Conservation (phyloP, 2,329 filamentous ascomycete genomes). For the Colletotrichum plurivorum region DNA sequence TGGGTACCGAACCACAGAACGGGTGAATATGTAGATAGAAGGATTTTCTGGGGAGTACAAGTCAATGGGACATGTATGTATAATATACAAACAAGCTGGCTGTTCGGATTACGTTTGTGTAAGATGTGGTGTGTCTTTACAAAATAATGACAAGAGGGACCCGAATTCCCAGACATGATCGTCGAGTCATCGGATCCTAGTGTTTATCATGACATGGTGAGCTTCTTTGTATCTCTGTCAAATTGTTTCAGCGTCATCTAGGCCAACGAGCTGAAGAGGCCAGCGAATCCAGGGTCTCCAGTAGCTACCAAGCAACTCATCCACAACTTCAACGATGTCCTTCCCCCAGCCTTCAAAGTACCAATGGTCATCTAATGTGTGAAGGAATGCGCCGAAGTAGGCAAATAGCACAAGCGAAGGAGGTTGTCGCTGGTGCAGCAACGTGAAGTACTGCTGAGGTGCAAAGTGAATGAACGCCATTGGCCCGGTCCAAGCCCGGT, state of each 20-base stretch:
- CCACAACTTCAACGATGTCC: slow-evolving; percentile 41
- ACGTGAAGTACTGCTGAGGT: slow-evolving; percentile 40
- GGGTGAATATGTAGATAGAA: too few species aligned
- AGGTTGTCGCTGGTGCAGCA: slow-evolving; percentile 43
- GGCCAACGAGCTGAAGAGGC: slow-evolving; percentile 16
- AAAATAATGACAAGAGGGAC: too few species aligned
- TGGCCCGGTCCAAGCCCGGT: slow-evolving; percentile 40
- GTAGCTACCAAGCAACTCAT: slow-evolving; percentile 42
- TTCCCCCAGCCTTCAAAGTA: slow-evolving; percentile 42
- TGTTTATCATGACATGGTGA: background rate
- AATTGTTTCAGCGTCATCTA: background rate
- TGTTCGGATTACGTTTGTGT: too few species aligned
- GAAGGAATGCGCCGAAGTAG: slow-evolving; percentile 40
- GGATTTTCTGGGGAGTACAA: too few species aligned
- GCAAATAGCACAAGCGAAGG: slow-evolving; percentile 41
- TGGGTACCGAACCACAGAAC: too few species aligned
- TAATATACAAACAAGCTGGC: too few species aligned
- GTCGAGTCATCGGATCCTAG: too few species aligned
- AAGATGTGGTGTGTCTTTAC: too few species aligned
- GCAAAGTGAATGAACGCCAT: slow-evolving; percentile 41
- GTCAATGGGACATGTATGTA: too few species aligned
- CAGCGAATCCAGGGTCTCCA: slow-evolving; percentile 40
- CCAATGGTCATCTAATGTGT: slow-evolving; percentile 35
- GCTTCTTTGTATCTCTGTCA: too few species aligned
- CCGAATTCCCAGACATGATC: too few species aligned